Conservation (phyloP, 129 eudicot genomes). For the Escallonia herrerae region DNA sequence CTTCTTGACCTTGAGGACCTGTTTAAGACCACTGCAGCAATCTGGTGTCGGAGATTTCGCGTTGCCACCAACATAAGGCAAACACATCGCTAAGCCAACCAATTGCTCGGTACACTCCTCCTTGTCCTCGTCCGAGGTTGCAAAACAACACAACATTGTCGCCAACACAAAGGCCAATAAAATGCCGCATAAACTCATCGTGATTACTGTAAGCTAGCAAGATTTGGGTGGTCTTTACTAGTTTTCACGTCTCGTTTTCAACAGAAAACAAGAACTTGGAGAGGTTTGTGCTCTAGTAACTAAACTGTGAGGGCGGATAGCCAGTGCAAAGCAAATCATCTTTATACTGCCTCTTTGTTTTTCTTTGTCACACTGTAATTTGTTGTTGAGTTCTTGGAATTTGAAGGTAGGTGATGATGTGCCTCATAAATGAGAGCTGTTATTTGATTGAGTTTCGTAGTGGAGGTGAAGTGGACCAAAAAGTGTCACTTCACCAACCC, state of each 20-base stretch:
- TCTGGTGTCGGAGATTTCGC: conserved; percentile 70
- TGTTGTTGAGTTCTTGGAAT: too few species aligned
- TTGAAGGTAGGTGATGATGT: conserved; percentile 1
- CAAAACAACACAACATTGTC: not conserved
- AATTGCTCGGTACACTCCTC: conserved; percentile 54
- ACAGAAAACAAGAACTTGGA: too few species aligned
- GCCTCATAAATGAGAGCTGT: not conserved
- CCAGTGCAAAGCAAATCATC: too few species aligned
- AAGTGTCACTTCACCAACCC: conserved; percentile 26
- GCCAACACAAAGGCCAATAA: conserved; percentile 10
- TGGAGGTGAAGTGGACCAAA: conserved; percentile 14
- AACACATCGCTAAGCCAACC: conserved; percentile 57
- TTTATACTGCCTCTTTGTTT: too few species aligned
- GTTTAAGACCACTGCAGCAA: conserved; percentile 67
- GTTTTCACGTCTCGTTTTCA: too few species aligned
- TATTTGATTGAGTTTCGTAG: not conserved
- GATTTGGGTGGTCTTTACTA: too few species aligned
- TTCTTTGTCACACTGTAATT: too few species aligned
- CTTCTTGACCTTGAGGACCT: conserved; percentile 44
- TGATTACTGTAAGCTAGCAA: too few species aligned
- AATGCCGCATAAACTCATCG: not conserved
- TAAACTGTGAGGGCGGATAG: too few species aligned
- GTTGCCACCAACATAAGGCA: conserved; percentile 66
- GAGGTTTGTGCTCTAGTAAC: too few species aligned
- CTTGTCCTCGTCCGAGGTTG: conserved; percentile 31